Evolutionary conservation across 2,329 filamentous ascomycete genomes (phyloP).

Genomic region (Penicillium sp.): DNA sequence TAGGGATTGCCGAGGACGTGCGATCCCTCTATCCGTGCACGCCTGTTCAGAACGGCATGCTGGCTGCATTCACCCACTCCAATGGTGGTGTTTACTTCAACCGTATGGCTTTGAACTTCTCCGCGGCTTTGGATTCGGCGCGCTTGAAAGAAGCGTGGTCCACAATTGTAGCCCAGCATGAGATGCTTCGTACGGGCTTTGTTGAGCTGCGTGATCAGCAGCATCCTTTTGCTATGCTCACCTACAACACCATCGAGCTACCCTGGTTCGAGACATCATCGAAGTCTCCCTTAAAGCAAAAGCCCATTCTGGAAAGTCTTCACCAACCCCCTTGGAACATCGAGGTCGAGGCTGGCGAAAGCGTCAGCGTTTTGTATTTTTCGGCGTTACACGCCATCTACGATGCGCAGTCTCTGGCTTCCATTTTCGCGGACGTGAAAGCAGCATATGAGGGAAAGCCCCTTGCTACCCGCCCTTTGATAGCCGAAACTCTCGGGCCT

Average conservation of each 20-base stretch:
- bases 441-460: conserved; percentile 37
- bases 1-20: conserved; percentile 42
- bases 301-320: conserved; percentile 46
- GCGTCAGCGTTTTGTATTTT: conserved; percentile 44
- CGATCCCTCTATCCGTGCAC: conserved; percentile 75
- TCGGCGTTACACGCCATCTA: conserved; percentile 81
- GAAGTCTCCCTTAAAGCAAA: conserved; percentile 12
- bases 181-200: conserved; percentile 79
- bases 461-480: conserved; percentile 27
- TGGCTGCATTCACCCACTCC: conserved; percentile 72
- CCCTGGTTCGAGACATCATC: conserved; percentile 42
- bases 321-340: conserved; percentile 66
- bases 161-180: conserved; percentile 56
- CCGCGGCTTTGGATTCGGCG: conserved; percentile 35
- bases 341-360: conserved; percentile 44
- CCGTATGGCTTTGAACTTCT: conserved; percentile 60
- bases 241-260: conserved; percentile 49
- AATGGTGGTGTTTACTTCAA: conserved; percentile 75
- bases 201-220: conserved; percentile 60
- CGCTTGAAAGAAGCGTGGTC: conserved; percentile 63
- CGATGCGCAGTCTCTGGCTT: conserved; percentile 73
- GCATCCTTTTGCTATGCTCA: conserved; percentile 73
- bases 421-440: conserved; percentile 64
- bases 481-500: conserved; percentile 47
- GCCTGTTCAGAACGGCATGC: conserved; percentile 74